Evolutionary conservation across 345 rosid genomes (phyloP).

Genomic region (Turnera subulata): DNA sequence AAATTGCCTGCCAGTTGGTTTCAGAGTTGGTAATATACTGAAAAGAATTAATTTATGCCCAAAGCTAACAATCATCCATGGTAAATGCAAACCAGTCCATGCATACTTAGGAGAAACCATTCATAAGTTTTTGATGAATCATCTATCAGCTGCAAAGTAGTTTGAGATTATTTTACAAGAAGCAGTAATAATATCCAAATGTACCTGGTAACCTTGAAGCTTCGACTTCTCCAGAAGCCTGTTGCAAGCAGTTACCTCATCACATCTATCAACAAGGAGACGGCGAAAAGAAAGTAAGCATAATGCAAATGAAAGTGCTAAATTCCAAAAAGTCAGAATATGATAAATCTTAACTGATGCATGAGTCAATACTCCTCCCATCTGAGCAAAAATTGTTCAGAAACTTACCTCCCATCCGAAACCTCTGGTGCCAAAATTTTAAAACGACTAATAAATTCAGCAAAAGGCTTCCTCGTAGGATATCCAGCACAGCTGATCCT

Average conservation of each 20-base stretch:
- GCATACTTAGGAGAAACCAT: background rate
- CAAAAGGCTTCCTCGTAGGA: slow-evolving; percentile 83
- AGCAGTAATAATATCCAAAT: background rate
- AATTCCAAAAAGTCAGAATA: slow-evolving; percentile 1
- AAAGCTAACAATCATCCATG: background rate
- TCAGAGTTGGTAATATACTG: too few relatives aligned
- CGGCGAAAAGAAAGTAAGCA: slow-evolving; percentile 4
- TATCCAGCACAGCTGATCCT: slow-evolving; percentile 98
- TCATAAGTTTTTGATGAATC: background rate
- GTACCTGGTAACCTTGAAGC: slow-evolving; percentile 91
- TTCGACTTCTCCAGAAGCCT: slow-evolving; percentile 72
- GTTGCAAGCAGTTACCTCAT: slow-evolving; percentile 71
- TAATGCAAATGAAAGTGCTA: slow-evolving; percentile 3
- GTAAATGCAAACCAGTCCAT: background rate
- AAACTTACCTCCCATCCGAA: slow-evolving; percentile 56
- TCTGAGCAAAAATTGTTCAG: background rate
- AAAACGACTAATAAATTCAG: slow-evolving; percentile 78
- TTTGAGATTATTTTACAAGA: background rate
- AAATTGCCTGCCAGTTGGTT: too few relatives aligned
- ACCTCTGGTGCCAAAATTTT: slow-evolving; percentile 69
- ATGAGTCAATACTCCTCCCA: background rate
- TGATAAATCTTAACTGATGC: background rate
- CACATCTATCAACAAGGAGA: slow-evolving; percentile 42
- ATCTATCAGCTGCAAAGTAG: slow-evolving; percentile 1
- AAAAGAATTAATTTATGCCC: background rate